Base-by-base conservation (phyloP, 2,329 filamentous ascomycete genomes). In the Incumbomyces delicatus region DNA sequence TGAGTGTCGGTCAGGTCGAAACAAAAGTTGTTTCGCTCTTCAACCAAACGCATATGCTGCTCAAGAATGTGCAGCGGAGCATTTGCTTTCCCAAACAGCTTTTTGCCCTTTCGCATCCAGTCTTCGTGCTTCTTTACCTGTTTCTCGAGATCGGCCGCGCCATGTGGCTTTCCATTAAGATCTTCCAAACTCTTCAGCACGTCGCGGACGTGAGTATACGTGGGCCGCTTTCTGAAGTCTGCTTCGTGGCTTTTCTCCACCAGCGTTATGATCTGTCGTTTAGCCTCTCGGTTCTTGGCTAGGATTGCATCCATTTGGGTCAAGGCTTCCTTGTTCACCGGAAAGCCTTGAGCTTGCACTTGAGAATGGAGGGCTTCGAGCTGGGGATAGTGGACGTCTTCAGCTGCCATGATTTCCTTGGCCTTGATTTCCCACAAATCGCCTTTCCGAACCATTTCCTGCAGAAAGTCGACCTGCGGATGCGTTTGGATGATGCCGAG, bases 41-140 rank as follows among this genome's bases (percentile, higher is more conserved):
- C 75, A 2, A 98, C 92, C 60, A 92, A 86, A 57, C 94, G 85
- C 79, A 98, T 89, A 57, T 98, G 90, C 48, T 83, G 85, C 60
- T 90, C 92, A 22, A 98, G 75, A 53, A 98, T 98, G 63, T 98
- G 92, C 11, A 98, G 72, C 1, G 92, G 92, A 1, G 92, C 92
- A 61, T 98, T 98, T 1, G 92, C 92, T 66, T 98, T 98, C 44
- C 92, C 92, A 60, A 98, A 98, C 0, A 98, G 69, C 63, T 95
- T 95, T 69, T 98, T 98, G 42, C 92, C 92, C 59, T 87, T 87
- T 29, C 92, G 79, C 90, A 98, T 98, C 92, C 92, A 98, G 63
- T 98, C 92, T 62, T 98, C 92, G 56, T 96, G 92, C 6, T 87
- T 81, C 61, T 92, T 94, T 54, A 92, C 85, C 63, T 96, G 88